Evolutionary conservation across 2,329 filamentous ascomycete genomes (phyloP).

Genomic region (Cladophialophora yegresii): DNA sequence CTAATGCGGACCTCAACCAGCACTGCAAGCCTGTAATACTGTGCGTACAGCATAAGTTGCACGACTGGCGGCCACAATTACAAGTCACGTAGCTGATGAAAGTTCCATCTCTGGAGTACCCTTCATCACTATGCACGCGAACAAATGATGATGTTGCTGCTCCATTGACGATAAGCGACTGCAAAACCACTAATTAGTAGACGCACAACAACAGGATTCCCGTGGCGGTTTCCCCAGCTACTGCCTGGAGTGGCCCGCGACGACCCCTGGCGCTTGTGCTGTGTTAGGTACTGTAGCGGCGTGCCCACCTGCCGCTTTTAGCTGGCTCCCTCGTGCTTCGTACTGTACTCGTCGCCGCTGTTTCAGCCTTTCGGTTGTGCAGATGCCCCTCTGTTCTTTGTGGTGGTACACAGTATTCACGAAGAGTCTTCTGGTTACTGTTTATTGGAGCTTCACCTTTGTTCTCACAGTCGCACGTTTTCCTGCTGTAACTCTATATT

Average conservation of each 20-base stretch:
- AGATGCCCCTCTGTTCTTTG: not conserved
- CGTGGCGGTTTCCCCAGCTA: constrained; percentile 18
- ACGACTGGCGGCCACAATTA: not conserved
- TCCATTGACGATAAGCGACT: too few relatives aligned
- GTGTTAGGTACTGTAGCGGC: not conserved
- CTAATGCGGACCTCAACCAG: constrained; percentile 8
- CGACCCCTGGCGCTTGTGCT: constrained; percentile 4
- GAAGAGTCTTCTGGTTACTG: not conserved
- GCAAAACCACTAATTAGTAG: not conserved
- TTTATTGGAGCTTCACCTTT: not conserved
- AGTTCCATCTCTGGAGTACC: not conserved
- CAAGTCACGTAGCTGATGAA: not conserved
- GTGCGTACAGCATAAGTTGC: not conserved
- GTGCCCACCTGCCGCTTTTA: not conserved
- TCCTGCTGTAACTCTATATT: not conserved
- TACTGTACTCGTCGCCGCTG: not conserved
- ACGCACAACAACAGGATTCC: not conserved
- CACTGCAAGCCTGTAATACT: not conserved
- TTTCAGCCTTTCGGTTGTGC: constrained; percentile 15
- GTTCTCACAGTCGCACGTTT: not conserved
- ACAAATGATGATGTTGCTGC: too few relatives aligned
- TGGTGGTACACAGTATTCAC: not conserved
- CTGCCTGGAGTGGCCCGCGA: not conserved
- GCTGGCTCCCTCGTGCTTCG: not conserved
- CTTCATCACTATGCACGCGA: not conserved